Evolutionary conservation across 176 grass and related monocot species (phyloP).

Genomic region (Paspalum notatum): DNA sequence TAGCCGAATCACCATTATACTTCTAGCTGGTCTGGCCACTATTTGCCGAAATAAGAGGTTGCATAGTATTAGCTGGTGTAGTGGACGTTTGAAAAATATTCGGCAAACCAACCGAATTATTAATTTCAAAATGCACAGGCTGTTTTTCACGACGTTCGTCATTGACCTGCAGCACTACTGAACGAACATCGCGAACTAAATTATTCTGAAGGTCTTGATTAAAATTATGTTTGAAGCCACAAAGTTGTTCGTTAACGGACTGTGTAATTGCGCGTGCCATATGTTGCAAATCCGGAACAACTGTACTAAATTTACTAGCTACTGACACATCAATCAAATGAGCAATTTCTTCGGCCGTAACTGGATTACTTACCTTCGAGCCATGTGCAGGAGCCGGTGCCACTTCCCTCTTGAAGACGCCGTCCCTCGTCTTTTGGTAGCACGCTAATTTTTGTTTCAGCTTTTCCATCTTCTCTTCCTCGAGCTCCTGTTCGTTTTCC

Average conservation of each 20-base stretch:
- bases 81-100: background rate
- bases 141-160: background rate
- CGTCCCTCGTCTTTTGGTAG: background rate
- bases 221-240: background rate
- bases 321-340: background rate
- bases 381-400: background rate
- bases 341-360: background rate
- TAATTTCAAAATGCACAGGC: too few relatives aligned
- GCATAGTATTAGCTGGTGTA: background rate
- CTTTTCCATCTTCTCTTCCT: background rate
- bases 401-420: background rate
- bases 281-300: background rate
- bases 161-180: background rate
- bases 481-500: background rate
- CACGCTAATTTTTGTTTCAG: background rate
- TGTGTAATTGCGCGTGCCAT: background rate
- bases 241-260: background rate
- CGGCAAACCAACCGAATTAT: background rate
- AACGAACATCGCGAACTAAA: background rate
- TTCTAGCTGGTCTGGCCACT: background rate
- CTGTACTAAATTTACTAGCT: background rate
- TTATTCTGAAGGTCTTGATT: background rate
- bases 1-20: background rate
- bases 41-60: too few relatives aligned
- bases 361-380: background rate